Conservation (phyloP, 768 basidiomycete genomes). For the Roridomyces roridus region DNA sequence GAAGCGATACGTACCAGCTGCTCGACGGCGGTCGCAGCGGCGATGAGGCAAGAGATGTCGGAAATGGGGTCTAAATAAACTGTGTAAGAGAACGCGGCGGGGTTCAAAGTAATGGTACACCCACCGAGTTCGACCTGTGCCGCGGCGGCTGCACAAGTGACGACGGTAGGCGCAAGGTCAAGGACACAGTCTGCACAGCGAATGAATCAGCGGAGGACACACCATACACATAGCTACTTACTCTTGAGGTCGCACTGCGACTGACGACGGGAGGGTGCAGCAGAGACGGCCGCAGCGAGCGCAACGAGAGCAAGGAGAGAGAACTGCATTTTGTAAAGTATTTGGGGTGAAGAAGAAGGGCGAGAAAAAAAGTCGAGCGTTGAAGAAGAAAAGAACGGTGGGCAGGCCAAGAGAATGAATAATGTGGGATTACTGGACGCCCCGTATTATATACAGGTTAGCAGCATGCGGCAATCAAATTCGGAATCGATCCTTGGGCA, state of each 20-base stretch:
- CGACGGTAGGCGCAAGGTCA: conserved; percentile 17
- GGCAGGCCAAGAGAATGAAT: neutral
- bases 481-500: too few species aligned
- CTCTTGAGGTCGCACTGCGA: conserved; percentile 11
- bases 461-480: too few species aligned
- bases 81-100: neutral
- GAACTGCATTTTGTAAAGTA: conserved; percentile 17
- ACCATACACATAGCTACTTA: neutral
- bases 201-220: neutral
- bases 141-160: conserved; percentile 13
- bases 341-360: conserved; percentile 3
- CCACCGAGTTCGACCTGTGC: conserved; percentile 14
- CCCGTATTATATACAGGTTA: too few species aligned
- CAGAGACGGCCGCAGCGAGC: conserved; percentile 4
- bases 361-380: conserved; percentile 8
- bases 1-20: too few species aligned
- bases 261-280: conserved; percentile 7
- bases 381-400: neutral
- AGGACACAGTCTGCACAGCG: conserved; percentile 11
- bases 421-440: too few species aligned
- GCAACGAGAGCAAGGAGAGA: conserved; percentile 17
- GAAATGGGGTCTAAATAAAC: conserved; percentile 6
- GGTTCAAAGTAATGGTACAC: neutral
- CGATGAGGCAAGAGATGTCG: conserved; percentile 20
- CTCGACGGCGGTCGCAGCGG: conserved; percentile 16